Evolutionary conservation across 106 monocot species (phyloP), one percentile per base, ranked within the genome.

Genomic region (Iris macrosiphon): DNA sequence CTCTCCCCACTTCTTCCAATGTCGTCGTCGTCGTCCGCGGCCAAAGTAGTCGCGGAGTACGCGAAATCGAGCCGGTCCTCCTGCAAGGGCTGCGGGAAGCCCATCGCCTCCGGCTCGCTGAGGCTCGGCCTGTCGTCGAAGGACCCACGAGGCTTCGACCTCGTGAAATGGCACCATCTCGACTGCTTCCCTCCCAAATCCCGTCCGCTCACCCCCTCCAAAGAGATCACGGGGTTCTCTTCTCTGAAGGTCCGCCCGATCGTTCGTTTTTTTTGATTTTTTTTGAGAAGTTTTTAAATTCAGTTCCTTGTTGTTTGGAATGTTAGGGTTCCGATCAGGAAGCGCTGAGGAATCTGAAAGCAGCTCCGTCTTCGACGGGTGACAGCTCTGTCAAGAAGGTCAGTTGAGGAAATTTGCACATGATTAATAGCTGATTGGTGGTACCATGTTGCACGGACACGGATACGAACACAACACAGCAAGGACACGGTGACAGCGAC

Each of bases 1-100:
- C 25, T 26, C 41, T 13, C 53, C 42, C 3, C 45, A 19, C 42
- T 28, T 2, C 15, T 30, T 24, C 66, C 21, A 33, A 59, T 72
- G 56, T 49, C 59, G 31, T 49, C 78, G 4, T 31, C 49, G 29
- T 23, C 52, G 54, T 51, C 47, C 39, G 6, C 77, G 35, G 11
- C 20, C 31, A 31, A 15, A 32, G 29, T 31, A 17, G 52, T 52
- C 6, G 52, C 52, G 3, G 88, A 93, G 72, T 88, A 93, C 60
- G 93, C 84, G 23, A 93, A 93, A 49, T 84, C 93, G 13, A 61
- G 63, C 22, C 83, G 87, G 6, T 88, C 93, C 14, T 68, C 83
- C 13, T 93, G 88, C 75, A 88, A 93, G 67, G 53, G 42, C 18
- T 93, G 93, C 60, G 63, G 72, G 9, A 75, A 72, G 31, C 23